Base-by-base conservation (phyloP, 345 rosid species). In the Populus deltoides region DNA sequence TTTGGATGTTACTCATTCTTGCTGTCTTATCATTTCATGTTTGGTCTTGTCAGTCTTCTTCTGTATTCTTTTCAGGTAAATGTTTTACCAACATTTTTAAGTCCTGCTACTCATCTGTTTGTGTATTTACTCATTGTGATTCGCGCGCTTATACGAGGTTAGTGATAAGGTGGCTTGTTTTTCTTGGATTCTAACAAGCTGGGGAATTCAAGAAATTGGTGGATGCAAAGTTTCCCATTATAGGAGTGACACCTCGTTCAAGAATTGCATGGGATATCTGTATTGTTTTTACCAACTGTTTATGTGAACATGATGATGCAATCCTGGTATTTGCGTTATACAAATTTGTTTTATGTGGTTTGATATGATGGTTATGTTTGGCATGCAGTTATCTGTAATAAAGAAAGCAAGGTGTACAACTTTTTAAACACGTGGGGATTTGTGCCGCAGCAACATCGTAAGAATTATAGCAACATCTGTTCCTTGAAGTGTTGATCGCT, bases 1-100 rank as follows among this genome's bases (percentile, higher is more conserved):
- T 87, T 39, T 96, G 94, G 99, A 91, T 92, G 97, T 75, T 96
- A 12, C 93, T 94, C 70, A 91, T 96, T 81, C 92, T 96, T 65
- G 13, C 85, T 78, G 94, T 85, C 2, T 77, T 90, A 31, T 75
- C 92, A 51, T 88, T 96, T 83, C 99, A 92, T 75, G 77, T 94
- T 63, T 94, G 98, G 97, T 90, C 97, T 70, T 94, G 97, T 77
- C 97, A 90, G 67, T 89, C 98, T 83, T 88, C 97, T 0, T 75
- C 86, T 38, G 78, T 89, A 17, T 89, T 94, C 86, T 86, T 96
- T 81, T 90, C 99, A 87, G 98, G 99, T 94, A 81, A 51, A 25
- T 41, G 45, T 49, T 11, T 29, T 57, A 9, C 63, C 49, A 25
- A 1, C 3, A 61, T 24, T 29, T 49, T 9, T 39, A 25, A 66